These are phyloP conservation scores for Macadamia tetraphylla DNA, from an alignment of 164 flowering plant species.

Conservation along the genomic window DNA sequence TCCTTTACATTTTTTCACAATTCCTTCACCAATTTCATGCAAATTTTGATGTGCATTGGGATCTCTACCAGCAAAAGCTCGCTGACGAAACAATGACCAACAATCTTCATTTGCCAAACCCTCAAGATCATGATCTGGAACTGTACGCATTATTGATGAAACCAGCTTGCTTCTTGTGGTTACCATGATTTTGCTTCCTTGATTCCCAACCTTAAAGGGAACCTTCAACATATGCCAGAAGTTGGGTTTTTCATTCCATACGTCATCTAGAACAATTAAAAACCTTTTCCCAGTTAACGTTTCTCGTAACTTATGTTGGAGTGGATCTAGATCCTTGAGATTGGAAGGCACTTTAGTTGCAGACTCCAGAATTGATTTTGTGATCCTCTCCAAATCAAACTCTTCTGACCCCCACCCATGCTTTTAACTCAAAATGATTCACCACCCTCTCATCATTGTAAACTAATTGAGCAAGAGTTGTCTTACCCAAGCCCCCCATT, in stretches of 20 bases:
- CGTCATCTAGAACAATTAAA: slow-evolving; percentile 2
- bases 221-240: not conserved
- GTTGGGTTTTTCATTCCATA: not conserved
- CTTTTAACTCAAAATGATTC: not conserved
- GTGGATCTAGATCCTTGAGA: not conserved
- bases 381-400: not conserved
- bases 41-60: not conserved
- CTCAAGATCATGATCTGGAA: not conserved
- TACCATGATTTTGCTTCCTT: not conserved
- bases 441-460: not conserved
- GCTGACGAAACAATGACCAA: not conserved
- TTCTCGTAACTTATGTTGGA: not conserved
- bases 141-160: not conserved
- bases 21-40: not conserved
- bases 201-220: not conserved
- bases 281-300: not conserved
- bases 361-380: not conserved
- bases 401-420: not conserved
- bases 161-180: not conserved
- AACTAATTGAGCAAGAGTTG: not conserved
- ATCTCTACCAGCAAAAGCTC: not conserved
- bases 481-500: not conserved
- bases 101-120: not conserved
- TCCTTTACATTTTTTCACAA: slow-evolving; percentile 1
- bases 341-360: no score